Evolutionary conservation across 2,329 filamentous ascomycete genomes (phyloP).

Genomic region (Scytalidium lignicola): DNA sequence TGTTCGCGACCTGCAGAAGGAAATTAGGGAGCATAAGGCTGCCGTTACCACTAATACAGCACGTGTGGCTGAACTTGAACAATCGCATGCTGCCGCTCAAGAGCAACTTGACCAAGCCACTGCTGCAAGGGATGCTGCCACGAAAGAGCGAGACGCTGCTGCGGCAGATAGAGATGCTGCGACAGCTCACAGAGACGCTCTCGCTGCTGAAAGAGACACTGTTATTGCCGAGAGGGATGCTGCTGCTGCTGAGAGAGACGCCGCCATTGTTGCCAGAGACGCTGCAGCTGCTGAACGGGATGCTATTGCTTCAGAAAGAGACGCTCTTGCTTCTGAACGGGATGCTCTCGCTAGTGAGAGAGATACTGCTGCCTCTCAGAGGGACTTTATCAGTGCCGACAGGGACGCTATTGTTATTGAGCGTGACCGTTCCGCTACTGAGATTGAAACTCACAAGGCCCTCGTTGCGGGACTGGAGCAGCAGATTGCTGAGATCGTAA

Average conservation of each 20-base stretch:
- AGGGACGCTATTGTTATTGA: slow-evolving; percentile 37
- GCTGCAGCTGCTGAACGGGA: slow-evolving; percentile 47
- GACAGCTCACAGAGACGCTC: slow-evolving; percentile 34
- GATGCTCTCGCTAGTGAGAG: slow-evolving; percentile 36
- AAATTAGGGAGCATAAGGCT: slow-evolving; percentile 77
- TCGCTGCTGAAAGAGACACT: neutral
- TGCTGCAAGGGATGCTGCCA: slow-evolving; percentile 46
- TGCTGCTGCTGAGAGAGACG: neutral
- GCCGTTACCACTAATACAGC: slow-evolving; percentile 63
- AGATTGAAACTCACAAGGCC: slow-evolving; percentile 36
- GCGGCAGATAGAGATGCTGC: neutral
- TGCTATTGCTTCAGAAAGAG: slow-evolving; percentile 62
- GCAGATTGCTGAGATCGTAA: slow-evolving; percentile 53
- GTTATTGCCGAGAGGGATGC: neutral
- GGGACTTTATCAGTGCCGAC: neutral
- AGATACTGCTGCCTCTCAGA: slow-evolving; percentile 25
- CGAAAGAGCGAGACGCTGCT: slow-evolving; percentile 18
- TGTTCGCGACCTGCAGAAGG: slow-evolving; percentile 58
- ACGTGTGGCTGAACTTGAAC: slow-evolving; percentile 70
- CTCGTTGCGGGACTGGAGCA: slow-evolving; percentile 50
- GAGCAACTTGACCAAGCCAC: slow-evolving; percentile 63
- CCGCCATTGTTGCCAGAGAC: slow-evolving; percentile 6
- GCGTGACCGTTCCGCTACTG: slow-evolving; percentile 25
- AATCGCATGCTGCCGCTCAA: slow-evolving; percentile 61
- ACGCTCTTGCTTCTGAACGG: slow-evolving; percentile 19